Base-by-base conservation (phyloP, 345 rosid species). In the Citrus sinensis region DNA sequence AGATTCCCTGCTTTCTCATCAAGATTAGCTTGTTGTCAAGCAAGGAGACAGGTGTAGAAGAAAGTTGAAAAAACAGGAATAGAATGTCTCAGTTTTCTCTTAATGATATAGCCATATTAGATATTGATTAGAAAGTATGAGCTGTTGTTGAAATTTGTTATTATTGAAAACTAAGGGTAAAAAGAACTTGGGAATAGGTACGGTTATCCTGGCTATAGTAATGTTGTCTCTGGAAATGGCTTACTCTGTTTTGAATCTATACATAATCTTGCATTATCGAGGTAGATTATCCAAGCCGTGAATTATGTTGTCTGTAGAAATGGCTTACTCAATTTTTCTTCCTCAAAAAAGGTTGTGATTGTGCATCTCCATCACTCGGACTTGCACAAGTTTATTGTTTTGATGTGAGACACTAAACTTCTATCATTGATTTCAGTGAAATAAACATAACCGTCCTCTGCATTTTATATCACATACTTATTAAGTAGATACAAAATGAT, bases 11-110 rank as follows among this genome's bases (percentile, higher is more conserved):
- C 58, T 68, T 58, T 59, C 51, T 30, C 68, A 60, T 42, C 56
- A 70, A 40, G 51, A 66, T 35, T 20, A 46, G 70, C 40, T 70
- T 30, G 29, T 72, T 72, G 79, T 78, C 82, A 73, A 81, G 78
- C 14, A 60, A 71, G 55, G 24, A 20, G 42, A 75, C 67, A 69
- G 75, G 56, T 11, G 34, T 73, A 58, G 59, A 69, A 58, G 71
- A 37, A 58, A n/a, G 74, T 70, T 66, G 25, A 70, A 66, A 60
- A 67, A 32, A 25, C 51, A 62, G 59, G 75, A 73, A 72, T 32
- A 13, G 59, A 56, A 59, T 51, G 75, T 76, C 79, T 49, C 71
- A 80, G 32, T 30, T 82, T 78, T 80, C 76, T 66, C 76, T 74
- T 70, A 66, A 17, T 61, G 63, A 51, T 64, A 56, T 58, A 51